A percentile compares a stretch with the other conserved stretches of the same genome.
phyloP scores from a whole-genome alignment of 805 yeast genomes.

The Spathaspora passalidarum region DNA sequence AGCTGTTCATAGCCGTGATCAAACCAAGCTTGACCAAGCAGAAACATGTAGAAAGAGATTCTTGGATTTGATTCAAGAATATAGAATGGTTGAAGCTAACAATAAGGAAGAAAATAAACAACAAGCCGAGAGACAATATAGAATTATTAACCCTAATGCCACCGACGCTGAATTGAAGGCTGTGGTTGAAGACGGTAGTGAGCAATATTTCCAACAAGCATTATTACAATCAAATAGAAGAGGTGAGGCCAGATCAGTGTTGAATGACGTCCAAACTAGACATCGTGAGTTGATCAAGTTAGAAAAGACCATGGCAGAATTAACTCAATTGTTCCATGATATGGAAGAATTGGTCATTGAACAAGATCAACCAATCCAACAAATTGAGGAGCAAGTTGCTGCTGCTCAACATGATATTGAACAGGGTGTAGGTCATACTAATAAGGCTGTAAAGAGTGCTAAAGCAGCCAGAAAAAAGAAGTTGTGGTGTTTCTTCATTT shows the following conservation, averaged over 20 bases:
- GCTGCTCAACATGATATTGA: conserved; percentile 88
- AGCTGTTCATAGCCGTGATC: conserved; percentile 57
- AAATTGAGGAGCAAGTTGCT: conserved; percentile 75
- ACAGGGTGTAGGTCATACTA: conserved; percentile 91
- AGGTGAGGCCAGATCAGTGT: conserved; percentile 93
- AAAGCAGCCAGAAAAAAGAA: conserved; percentile 87
- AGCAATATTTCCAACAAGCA: conserved; percentile 94
- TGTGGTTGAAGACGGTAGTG: conserved; percentile 73
- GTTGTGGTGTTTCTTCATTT: conserved; percentile 76
- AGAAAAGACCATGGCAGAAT: conserved; percentile 93
- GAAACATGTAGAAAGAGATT: conserved; percentile 84
- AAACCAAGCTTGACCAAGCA: conserved; percentile 85
- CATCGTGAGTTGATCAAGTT: conserved; percentile 93
- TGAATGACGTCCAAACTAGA: conserved; percentile 93
- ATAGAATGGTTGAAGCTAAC: conserved; percentile 80
- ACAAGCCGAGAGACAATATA: conserved; percentile 91
- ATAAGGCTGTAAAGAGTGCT: conserved; percentile 85
- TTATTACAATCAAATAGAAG: conserved; percentile 80
- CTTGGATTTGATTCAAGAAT: conserved; percentile 80
- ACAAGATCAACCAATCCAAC: conserved; percentile 85
- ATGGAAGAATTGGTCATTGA: conserved; percentile 96
- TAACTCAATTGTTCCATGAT: conserved; percentile 90
- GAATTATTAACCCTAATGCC: conserved; percentile 83
- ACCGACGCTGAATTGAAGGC: conserved; percentile 79
- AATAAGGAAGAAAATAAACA: conserved; percentile 80